These are phyloP conservation scores for Coemansia aciculifera DNA, from an alignment of 192 early-diverging fungal species.

Conservation along the genomic window DNA sequence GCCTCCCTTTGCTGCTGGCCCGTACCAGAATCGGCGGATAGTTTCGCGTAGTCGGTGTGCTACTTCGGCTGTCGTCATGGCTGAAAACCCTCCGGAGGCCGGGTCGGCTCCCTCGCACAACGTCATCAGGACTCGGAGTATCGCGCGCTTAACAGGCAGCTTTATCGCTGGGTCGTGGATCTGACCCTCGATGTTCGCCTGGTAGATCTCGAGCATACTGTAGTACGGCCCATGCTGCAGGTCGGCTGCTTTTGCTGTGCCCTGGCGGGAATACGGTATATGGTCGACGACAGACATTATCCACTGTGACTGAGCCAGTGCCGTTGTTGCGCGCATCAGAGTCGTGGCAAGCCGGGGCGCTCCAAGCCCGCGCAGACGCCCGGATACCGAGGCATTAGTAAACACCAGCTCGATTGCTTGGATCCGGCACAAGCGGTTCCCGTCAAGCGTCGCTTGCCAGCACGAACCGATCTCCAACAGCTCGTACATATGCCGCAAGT, in stretches of 20 bases:
- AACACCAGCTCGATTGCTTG: slow-evolving; percentile 47
- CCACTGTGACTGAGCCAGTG: slow-evolving; percentile 34
- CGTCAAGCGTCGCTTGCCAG: slow-evolving; percentile 30
- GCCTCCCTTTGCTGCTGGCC: slow-evolving; percentile 8
- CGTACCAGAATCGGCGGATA: slow-evolving; percentile 32
- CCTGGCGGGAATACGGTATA: slow-evolving; percentile 15
- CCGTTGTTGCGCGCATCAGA: slow-evolving; percentile 22
- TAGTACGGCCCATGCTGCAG: slow-evolving; percentile 2
- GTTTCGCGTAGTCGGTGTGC: slow-evolving; percentile 37
- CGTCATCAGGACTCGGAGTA: slow-evolving; percentile 38
- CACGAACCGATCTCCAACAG: slow-evolving; percentile 13
- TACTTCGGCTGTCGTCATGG: slow-evolving; percentile 52
- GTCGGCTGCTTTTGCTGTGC: background rate
- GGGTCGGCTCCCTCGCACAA: slow-evolving; percentile 44
- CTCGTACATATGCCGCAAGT: slow-evolving; percentile 22
- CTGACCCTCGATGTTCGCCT: slow-evolving; percentile 34
- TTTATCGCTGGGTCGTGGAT: slow-evolving; percentile 19
- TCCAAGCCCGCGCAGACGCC: slow-evolving; percentile 22
- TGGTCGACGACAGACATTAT: slow-evolving; percentile 17
- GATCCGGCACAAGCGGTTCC: slow-evolving; percentile 16
- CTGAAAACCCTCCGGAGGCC: slow-evolving; percentile 35
- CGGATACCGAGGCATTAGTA: slow-evolving; percentile 28
- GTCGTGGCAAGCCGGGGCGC: slow-evolving; percentile 15
- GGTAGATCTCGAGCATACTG: slow-evolving; percentile 44
- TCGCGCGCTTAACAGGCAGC: slow-evolving; percentile 37